phyloP scores from a whole-genome alignment of 148 eudicot species.

The Chenopodium berlandieri region DNA sequence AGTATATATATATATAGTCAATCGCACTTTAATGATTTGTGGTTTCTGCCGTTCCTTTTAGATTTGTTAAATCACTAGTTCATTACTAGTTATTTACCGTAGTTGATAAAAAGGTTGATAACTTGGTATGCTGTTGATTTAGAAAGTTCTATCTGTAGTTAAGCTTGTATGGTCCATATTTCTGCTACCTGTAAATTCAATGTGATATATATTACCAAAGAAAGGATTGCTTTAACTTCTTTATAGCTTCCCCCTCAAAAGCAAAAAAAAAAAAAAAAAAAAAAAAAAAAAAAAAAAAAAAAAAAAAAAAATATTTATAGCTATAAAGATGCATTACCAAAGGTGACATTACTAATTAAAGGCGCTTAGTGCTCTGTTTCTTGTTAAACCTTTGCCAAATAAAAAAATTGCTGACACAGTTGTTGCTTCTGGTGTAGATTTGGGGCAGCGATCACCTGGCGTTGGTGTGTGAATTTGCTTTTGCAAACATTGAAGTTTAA shows the following conservation, averaged over 20 bases:
- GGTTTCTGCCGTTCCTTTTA: neutral
- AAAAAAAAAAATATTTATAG: too few relatives aligned
- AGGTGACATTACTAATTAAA: too few relatives aligned
- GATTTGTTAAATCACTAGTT: neutral
- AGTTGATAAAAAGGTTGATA: neutral
- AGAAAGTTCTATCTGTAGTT: neutral
- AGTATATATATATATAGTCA: too few relatives aligned
- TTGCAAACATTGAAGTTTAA: slow-evolving; percentile 23
- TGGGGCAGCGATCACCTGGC: slow-evolving; percentile 82
- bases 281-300: too few relatives aligned
- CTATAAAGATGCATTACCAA: too few relatives aligned
- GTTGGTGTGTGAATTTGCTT: slow-evolving; percentile 65
- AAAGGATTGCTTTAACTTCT: neutral
- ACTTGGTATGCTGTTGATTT: neutral
- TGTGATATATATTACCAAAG: neutral
- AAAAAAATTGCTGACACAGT: neutral
- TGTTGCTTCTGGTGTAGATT: slow-evolving; percentile 33
- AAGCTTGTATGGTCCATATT: too few relatives aligned
- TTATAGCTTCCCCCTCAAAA: too few relatives aligned
- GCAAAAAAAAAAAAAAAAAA: too few relatives aligned
- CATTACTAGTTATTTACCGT: too few relatives aligned
- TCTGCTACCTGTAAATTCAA: neutral
- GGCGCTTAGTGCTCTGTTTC: neutral
- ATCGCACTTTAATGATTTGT: neutral
- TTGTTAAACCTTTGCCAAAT: too few relatives aligned